phyloP scores from a whole-genome alignment of 2,329 filamentous ascomycete genomes.

The Hypoxylon sp. region DNA sequence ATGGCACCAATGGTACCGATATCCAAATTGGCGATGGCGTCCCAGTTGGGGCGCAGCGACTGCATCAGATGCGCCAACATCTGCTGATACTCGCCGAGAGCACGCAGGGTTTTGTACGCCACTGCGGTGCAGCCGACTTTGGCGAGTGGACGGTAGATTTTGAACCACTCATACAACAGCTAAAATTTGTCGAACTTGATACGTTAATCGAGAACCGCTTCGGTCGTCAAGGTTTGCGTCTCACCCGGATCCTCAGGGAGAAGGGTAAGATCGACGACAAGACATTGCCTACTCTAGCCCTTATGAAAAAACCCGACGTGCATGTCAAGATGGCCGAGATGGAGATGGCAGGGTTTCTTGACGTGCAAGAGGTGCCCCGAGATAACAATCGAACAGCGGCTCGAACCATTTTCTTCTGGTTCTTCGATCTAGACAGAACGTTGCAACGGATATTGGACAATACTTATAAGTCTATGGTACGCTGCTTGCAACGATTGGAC shows the following conservation, averaged over 20 bases:
- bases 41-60: slow-evolving; percentile 60
- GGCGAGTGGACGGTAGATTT: slow-evolving; percentile 91
- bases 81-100: slow-evolving; percentile 80
- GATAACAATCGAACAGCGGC: slow-evolving; percentile 86
- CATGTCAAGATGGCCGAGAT: slow-evolving; percentile 87
- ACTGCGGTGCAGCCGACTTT: slow-evolving; percentile 73
- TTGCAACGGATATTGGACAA: slow-evolving; percentile 80
- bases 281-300: slow-evolving; percentile 81
- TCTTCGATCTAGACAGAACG: slow-evolving; percentile 83
- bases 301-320: slow-evolving; percentile 88
- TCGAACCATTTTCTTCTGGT: slow-evolving; percentile 92
- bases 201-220: slow-evolving; percentile 83
- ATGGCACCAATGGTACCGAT: slow-evolving; percentile 52
- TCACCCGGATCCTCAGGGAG: slow-evolving; percentile 87
- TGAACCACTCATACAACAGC: slow-evolving; percentile 74
- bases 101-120: slow-evolving; percentile 76
- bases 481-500: slow-evolving; percentile 83
- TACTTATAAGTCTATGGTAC: slow-evolving; percentile 90
- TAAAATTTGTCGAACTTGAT: slow-evolving; percentile 86
- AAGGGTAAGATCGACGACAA: slow-evolving; percentile 98
- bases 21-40: slow-evolving; percentile 64
- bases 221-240: slow-evolving; percentile 81
- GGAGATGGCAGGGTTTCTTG: slow-evolving; percentile 87
- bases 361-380: slow-evolving; percentile 93
- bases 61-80: slow-evolving; percentile 78